Evolutionary conservation across 1,139 yeast genomes (phyloP).

Genomic region (Candida freyschussii): DNA sequence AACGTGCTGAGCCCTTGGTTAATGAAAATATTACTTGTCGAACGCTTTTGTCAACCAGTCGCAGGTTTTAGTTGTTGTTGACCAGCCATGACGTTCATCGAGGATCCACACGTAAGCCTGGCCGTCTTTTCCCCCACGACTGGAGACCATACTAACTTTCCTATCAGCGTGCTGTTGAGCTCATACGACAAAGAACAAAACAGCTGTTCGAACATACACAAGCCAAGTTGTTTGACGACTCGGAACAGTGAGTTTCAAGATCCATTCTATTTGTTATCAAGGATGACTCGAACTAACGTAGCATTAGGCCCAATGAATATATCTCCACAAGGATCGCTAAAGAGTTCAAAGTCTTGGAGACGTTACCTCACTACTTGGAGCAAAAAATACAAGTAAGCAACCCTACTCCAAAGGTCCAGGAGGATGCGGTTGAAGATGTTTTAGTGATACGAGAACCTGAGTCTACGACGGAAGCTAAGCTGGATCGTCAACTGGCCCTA

Average conservation of each 20-base stretch:
- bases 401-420: slow-evolving; percentile 14
- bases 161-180: slow-evolving; percentile 12
- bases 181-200: slow-evolving; percentile 13
- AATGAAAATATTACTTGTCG: too few relatives aligned
- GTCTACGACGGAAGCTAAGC: background rate
- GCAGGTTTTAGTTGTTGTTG: background rate
- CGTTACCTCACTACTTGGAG: slow-evolving; percentile 26
- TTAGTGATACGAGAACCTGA: slow-evolving; percentile 9
- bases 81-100: slow-evolving; percentile 9
- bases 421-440: slow-evolving; percentile 5
- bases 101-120: slow-evolving; percentile 10
- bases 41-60: too few relatives aligned
- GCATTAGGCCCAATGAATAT: slow-evolving; percentile 17
- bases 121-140: too few relatives aligned
- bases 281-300: slow-evolving; percentile 5
- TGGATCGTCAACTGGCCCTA: slow-evolving; percentile 3
- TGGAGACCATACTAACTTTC: slow-evolving; percentile 1
- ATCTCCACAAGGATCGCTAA: slow-evolving; percentile 25
- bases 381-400: slow-evolving; percentile 18
- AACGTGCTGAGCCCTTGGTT: too few relatives aligned
- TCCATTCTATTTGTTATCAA: background rate
- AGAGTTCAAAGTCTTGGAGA: slow-evolving; percentile 24
- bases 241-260: slow-evolving; percentile 7
- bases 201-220: slow-evolving; percentile 12
- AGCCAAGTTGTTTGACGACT: slow-evolving; percentile 1